phyloP scores from a whole-genome alignment of 345 rosid genomes.

The Populus deltoides region DNA sequence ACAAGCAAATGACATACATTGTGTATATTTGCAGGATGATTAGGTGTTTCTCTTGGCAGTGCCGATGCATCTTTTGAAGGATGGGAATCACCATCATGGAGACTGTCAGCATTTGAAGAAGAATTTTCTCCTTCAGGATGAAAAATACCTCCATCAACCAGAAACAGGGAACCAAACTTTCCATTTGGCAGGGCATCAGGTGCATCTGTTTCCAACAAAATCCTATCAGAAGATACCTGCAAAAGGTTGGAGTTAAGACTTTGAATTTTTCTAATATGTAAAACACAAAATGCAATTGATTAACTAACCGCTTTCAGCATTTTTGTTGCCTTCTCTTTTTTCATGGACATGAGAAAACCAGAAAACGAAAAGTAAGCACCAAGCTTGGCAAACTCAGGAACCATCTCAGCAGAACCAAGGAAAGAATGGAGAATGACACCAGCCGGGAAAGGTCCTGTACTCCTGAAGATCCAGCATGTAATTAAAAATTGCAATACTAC shows the following conservation, averaged over 20 bases:
- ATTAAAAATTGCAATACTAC: not conserved
- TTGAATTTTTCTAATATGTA: not conserved
- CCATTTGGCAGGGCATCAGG: slow-evolving; percentile 85
- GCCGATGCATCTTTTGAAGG: slow-evolving; percentile 32
- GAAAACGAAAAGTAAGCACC: slow-evolving; percentile 96
- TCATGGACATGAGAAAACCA: slow-evolving; percentile 81
- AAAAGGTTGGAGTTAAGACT: slow-evolving; percentile 25
- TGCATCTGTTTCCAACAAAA: slow-evolving; percentile 85
- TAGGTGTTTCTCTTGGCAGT: slow-evolving; percentile 51
- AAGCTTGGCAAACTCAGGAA: slow-evolving; percentile 79
- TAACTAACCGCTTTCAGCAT: slow-evolving; percentile 61
- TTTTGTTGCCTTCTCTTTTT: slow-evolving; percentile 66
- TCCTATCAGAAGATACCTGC: slow-evolving; percentile 76
- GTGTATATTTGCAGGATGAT: slow-evolving; percentile 88
- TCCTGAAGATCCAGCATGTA: slow-evolving; percentile 34
- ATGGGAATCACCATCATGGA: slow-evolving; percentile 23
- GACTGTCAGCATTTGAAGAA: slow-evolving; percentile 17
- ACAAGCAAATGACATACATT: slow-evolving; percentile 36
- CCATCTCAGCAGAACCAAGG: slow-evolving; percentile 93
- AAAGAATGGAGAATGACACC: slow-evolving; percentile 87
- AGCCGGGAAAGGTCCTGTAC: slow-evolving; percentile 75
- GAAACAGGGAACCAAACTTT: slow-evolving; percentile 39
- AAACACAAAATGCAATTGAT: slow-evolving; percentile 6
- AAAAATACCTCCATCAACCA: slow-evolving; percentile 49
- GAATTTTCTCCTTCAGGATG: slow-evolving; percentile 25